phyloP scores from a whole-genome alignment of 257 asterid genomes.

The Forsythia viridissima region DNA sequence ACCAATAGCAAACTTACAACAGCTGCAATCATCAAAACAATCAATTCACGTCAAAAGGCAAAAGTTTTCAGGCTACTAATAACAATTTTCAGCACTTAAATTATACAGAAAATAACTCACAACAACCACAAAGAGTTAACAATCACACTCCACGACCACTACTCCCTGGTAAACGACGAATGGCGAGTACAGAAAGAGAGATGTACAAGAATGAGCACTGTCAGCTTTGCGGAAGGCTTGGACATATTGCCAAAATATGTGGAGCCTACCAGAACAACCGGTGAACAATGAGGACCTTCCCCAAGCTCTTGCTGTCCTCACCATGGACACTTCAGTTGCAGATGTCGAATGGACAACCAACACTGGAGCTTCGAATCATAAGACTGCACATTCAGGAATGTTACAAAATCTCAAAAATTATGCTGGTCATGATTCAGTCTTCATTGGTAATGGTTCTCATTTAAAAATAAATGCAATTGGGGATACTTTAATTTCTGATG shows the following conservation, averaged over 20 bases:
- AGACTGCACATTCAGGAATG: background rate
- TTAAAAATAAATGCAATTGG: background rate
- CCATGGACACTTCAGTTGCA: background rate
- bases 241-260: background rate
- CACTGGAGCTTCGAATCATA: background rate
- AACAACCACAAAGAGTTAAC: background rate
- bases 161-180: background rate
- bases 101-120: background rate
- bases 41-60: background rate
- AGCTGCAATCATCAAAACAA: background rate
- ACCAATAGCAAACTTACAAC: background rate
- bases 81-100: background rate
- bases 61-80: background rate
- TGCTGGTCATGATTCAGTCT: background rate
- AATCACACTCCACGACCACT: background rate
- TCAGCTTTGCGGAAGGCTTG: background rate
- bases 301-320: background rate
- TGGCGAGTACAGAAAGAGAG: background rate
- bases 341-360: constrained; percentile 3
- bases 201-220: background rate
- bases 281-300: background rate
- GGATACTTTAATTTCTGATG: background rate
- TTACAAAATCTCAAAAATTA: background rate
- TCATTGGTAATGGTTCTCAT: background rate
- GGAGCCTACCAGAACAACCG: background rate